phyloP scores from a whole-genome alignment of 176 grass and related monocot genomes.

The Oryza glaberrima region DNA sequence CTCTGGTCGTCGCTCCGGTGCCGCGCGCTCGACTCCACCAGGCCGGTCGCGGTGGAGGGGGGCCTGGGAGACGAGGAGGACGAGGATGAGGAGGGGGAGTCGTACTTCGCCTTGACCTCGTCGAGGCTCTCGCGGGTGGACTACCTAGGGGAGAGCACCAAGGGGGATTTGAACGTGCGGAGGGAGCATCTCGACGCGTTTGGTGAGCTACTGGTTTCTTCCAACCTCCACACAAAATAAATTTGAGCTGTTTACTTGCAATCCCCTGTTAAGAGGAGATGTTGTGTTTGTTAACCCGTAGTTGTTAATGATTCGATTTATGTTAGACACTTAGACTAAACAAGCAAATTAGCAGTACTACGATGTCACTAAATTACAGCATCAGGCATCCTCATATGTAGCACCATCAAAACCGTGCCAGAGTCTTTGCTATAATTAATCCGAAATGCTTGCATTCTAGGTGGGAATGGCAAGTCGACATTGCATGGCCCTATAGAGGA shows the following conservation, averaged over 20 bases:
- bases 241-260: neutral
- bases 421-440: slow-evolving; percentile 13
- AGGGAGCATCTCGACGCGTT: slow-evolving; percentile 67
- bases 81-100: slow-evolving; percentile 55
- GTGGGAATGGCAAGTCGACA: slow-evolving; percentile 53
- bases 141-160: slow-evolving; percentile 95
- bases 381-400: neutral
- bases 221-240: neutral
- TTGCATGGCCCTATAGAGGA: slow-evolving; percentile 92
- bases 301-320: neutral
- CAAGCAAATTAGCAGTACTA: neutral
- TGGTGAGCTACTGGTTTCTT: slow-evolving; percentile 52
- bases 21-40: slow-evolving; percentile 51
- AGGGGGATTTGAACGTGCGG: slow-evolving; percentile 89
- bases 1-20: slow-evolving; percentile 36
- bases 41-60: slow-evolving; percentile 39
- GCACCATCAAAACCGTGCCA: neutral
- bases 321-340: neutral
- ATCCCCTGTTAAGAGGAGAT: neutral
- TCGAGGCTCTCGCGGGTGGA: slow-evolving; percentile 82
- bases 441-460: slow-evolving; percentile 43
- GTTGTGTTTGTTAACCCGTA: neutral
- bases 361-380: neutral
- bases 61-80: slow-evolving; percentile 40
- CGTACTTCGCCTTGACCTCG: slow-evolving; percentile 86